phyloP scores from a whole-genome alignment of 148 eudicot genomes.

The Chenopodium quinoa region DNA sequence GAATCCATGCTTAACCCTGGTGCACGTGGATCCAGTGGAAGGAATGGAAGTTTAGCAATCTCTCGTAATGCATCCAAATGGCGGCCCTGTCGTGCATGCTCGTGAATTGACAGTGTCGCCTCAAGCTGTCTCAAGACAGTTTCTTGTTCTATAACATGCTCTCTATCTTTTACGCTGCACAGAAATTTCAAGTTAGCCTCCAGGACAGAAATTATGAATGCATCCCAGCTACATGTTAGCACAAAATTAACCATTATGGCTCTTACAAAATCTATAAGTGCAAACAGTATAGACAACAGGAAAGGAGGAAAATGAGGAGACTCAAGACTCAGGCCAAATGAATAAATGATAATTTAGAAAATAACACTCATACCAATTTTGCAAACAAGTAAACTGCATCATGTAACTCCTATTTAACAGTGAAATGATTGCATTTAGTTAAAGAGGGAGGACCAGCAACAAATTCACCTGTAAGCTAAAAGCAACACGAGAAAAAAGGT shows the following conservation, averaged over 20 bases:
- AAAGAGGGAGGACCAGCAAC: not conserved
- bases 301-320: not conserved
- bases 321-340: not conserved
- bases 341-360: not conserved
- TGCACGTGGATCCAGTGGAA: constrained; percentile 81
- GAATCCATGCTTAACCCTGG: constrained; percentile 51
- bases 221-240: constrained; percentile 1
- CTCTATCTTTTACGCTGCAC: constrained; percentile 77
- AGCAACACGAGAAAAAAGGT: not conserved
- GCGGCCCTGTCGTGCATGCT: constrained; percentile 52
- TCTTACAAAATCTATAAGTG: not conserved
- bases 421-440: not conserved
- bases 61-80: constrained; percentile 78
- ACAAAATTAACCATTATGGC: not conserved
- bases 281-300: not conserved
- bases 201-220: not conserved
- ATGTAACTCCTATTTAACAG: not conserved
- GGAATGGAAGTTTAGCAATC: constrained; percentile 77
- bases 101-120: constrained; percentile 74
- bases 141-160: constrained; percentile 74
- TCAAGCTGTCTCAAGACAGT: constrained; percentile 87
- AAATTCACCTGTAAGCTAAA: not conserved
- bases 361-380: not conserved
- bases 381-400: not conserved
- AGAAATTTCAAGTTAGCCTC: constrained; percentile 14